Percentiles rank a stretch among this genome's conserved stretches.
Conservation (phyloP, 345 rosid genomes). For the Citropsis articulata region DNA sequence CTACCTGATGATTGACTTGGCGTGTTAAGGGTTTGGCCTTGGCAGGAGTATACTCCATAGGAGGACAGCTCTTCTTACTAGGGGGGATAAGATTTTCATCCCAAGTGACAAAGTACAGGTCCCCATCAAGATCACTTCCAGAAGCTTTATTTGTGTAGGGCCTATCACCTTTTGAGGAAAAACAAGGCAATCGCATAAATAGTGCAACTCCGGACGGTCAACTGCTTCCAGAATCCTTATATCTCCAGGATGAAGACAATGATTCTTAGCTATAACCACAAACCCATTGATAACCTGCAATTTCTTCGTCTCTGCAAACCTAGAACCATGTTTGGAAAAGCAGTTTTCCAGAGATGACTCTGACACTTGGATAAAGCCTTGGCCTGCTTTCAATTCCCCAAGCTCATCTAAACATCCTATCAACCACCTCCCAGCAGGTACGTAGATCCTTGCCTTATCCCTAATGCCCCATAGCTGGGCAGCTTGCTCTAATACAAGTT, state of each 20-base stretch:
- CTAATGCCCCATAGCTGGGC: slow-evolving; percentile 85
- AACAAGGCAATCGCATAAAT: slow-evolving; percentile 79
- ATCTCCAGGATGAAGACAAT: slow-evolving; percentile 95
- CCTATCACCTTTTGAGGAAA: slow-evolving; percentile 87
- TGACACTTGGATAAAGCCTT: slow-evolving; percentile 86
- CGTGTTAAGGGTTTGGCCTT: slow-evolving; percentile 30
- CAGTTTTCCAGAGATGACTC: slow-evolving; percentile 65
- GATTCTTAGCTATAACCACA: slow-evolving; percentile 78
- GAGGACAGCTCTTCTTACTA: slow-evolving; percentile 58
- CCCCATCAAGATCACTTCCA: slow-evolving; percentile 97
- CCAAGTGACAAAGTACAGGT: slow-evolving; percentile 88
- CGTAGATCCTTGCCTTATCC: slow-evolving; percentile 82
- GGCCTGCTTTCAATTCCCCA: slow-evolving; percentile 76
- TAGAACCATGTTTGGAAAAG: slow-evolving; percentile 78
- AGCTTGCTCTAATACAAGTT: slow-evolving; percentile 75
- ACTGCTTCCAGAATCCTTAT: slow-evolving; percentile 85
- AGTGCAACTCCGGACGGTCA: slow-evolving; percentile 64
- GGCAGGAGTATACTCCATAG: slow-evolving; percentile 63
- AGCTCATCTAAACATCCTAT: slow-evolving; percentile 92
- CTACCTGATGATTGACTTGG: slow-evolving; percentile 55
- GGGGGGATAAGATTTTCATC: slow-evolving; percentile 85
- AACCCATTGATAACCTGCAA: slow-evolving; percentile 58
- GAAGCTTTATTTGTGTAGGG: slow-evolving; percentile 91
- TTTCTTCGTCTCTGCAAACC: slow-evolving; percentile 50
- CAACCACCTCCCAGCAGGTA: slow-evolving; percentile 79